phyloP scores from a whole-genome alignment of 2,329 filamentous ascomycete genomes.

The Coniochaeta prunicola region DNA sequence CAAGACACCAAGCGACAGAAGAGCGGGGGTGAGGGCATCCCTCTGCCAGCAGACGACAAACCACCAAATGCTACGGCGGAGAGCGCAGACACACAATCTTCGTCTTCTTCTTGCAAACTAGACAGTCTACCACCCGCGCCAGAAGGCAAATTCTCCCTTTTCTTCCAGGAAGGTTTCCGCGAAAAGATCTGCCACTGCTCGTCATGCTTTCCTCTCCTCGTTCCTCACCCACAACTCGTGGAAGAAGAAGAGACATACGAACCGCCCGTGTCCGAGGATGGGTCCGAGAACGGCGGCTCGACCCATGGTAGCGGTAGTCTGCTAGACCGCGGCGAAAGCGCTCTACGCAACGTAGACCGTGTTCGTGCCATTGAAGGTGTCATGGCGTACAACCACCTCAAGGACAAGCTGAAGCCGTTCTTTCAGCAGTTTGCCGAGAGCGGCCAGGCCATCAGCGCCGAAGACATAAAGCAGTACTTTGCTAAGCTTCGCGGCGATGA shows the following conservation, averaged over 20 bases:
- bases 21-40: conserved; percentile 31
- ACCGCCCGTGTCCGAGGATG: conserved; percentile 70
- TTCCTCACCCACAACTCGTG: conserved; percentile 69
- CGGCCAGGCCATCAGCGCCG: conserved; percentile 78
- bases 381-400: conserved; percentile 96
- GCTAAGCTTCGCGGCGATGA: conserved; percentile 88
- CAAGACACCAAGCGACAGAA: conserved; percentile 44
- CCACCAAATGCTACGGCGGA: conserved; percentile 7
- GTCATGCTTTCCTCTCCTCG: conserved; percentile 68
- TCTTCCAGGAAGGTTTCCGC: conserved; percentile 74
- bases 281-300: conserved; percentile 42
- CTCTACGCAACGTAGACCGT: conserved; percentile 83
- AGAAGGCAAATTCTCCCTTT: conserved; percentile 64
- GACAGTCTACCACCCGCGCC: conserved; percentile 49
- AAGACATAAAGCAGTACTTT: conserved; percentile 96
- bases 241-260: conserved; percentile 95
- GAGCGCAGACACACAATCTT: conserved; percentile 8
- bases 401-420: conserved; percentile 93
- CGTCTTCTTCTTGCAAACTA: conserved; percentile 46
- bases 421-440: conserved; percentile 91
- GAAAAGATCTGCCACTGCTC: conserved; percentile 74
- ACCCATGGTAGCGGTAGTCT: conserved; percentile 72
- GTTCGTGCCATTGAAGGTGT: conserved; percentile 92
- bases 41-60: neutral
- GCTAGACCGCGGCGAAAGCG: conserved; percentile 86